Evolutionary conservation across 352 stramenopile genomes (phyloP).

Genomic region (Thalassiosira pacifica): DNA sequence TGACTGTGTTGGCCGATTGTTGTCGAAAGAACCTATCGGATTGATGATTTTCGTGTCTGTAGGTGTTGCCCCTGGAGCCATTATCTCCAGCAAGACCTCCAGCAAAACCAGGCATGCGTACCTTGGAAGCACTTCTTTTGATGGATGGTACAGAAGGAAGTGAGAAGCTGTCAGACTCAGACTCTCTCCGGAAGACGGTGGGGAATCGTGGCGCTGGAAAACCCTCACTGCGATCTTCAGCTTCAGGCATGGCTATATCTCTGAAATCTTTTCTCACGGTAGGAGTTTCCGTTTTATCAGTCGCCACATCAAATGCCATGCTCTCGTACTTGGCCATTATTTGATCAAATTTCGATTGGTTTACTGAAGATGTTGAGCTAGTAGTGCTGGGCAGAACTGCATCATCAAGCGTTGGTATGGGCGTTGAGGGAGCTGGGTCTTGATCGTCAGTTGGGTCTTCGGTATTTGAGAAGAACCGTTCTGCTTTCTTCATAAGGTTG

Average conservation of each 20-base stretch:
- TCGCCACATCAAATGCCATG: constrained; percentile 20
- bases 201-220: neutral
- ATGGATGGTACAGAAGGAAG: too few relatives aligned
- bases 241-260: neutral
- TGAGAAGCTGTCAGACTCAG: too few relatives aligned
- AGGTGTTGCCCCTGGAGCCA: too few relatives aligned
- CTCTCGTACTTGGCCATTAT: constrained; percentile 43
- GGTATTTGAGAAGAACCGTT: constrained; percentile 21
- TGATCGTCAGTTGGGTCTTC: neutral
- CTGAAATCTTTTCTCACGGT: neutral
- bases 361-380: neutral
- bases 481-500: constrained; percentile 22
- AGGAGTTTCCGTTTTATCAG: constrained; percentile 1
- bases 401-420: neutral
- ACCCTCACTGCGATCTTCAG: neutral
- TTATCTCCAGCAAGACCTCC: too few relatives aligned
- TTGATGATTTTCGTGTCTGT: neutral
- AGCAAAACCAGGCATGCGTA: too few relatives aligned
- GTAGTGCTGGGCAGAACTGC: neutral
- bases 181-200: too few relatives aligned
- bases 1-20: neutral
- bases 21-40: neutral
- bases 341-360: constrained; percentile 30
- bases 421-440: neutral
- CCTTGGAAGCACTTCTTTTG: too few relatives aligned